These are phyloP conservation scores for Takashimella koratensis DNA, from an alignment of 1,284 basidiomycete genomes.

Conservation along the genomic window DNA sequence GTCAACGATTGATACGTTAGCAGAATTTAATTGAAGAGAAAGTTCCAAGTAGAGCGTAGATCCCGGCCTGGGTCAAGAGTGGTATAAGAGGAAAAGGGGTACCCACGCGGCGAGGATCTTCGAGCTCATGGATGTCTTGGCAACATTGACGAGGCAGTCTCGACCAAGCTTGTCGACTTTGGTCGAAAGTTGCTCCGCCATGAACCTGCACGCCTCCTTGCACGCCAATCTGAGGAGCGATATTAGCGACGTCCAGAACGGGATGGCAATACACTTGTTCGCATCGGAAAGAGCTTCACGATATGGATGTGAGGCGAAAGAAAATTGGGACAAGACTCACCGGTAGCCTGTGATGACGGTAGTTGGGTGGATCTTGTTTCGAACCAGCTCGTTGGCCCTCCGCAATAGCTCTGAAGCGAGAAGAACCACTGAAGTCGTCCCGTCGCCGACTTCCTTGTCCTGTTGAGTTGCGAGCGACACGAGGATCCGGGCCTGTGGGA, in stretches of 20 bases:
- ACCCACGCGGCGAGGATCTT: slow-evolving; percentile 92
- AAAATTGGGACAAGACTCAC: slow-evolving; percentile 25
- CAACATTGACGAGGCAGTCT: slow-evolving; percentile 91
- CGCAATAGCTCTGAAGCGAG: slow-evolving; percentile 93
- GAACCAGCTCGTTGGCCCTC: slow-evolving; percentile 95
- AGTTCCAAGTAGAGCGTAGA: no score
- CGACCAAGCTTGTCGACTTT: slow-evolving; percentile 89
- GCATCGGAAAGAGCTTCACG: no score
- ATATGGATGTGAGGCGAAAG: no score
- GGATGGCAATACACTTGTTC: no score
- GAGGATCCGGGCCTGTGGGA: slow-evolving; percentile 68
- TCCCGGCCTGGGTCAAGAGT: slow-evolving; percentile 6
- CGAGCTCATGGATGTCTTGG: slow-evolving; percentile 98
- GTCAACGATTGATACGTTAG: slow-evolving; percentile 4
- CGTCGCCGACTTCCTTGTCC: slow-evolving; percentile 99
- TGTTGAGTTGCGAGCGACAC: slow-evolving; percentile 99
- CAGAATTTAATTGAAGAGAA: no score
- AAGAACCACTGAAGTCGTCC: slow-evolving; percentile 97
- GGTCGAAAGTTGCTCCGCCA: slow-evolving; percentile 95
- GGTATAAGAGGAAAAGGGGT: neutral
- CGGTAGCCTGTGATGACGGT: slow-evolving; percentile 99
- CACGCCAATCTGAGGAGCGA: slow-evolving; percentile 66
- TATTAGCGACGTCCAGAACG: no score
- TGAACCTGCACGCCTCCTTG: slow-evolving; percentile 94
- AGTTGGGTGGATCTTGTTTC: slow-evolving; percentile 97